These are phyloP conservation scores for Symmetrospora coprosmae DNA, from an alignment of 768 basidiomycete genomes.

Conservation along the genomic window DNA sequence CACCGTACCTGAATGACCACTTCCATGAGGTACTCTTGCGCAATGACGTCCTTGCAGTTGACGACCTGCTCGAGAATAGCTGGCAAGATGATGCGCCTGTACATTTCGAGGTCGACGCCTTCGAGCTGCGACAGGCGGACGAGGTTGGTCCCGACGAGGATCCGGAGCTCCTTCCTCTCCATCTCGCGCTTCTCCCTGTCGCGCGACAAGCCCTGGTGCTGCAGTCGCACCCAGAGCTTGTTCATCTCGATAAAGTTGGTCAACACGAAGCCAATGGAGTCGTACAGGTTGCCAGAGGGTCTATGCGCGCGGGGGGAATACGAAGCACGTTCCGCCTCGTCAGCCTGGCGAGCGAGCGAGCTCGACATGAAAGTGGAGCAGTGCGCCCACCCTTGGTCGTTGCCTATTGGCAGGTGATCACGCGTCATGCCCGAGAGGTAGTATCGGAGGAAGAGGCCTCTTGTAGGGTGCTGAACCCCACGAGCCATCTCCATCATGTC, in stretches of 20 bases:
- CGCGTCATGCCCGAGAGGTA: conserved; percentile 94
- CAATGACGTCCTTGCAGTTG: conserved; percentile 95
- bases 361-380: not conserved
- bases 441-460: conserved; percentile 87
- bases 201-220: conserved; percentile 91
- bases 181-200: conserved; percentile 95
- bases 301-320: too few relatives aligned
- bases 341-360: not conserved
- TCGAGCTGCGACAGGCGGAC: conserved; percentile 89
- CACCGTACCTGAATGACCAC: conserved; percentile 81
- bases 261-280: conserved; percentile 86
- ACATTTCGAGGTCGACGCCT: conserved; percentile 88
- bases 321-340: too few relatives aligned
- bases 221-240: conserved; percentile 96
- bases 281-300: conserved; percentile 74
- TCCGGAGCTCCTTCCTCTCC: conserved; percentile 85
- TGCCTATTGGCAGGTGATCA: conserved; percentile 82
- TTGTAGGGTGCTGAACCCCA: conserved; percentile 90
- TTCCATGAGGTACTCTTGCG: conserved; percentile 98
- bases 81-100: conserved; percentile 69
- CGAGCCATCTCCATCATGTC: conserved; percentile 99
- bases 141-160: conserved; percentile 92
- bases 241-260: conserved; percentile 99
- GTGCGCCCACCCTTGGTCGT: conserved; percentile 55
- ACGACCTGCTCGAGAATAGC: conserved; percentile 93